Percentiles rank a stretch among this genome's conserved stretches.
Evolutionary conservation across 345 rosid species (phyloP).

Genomic region (Camelina sativa): DNA sequence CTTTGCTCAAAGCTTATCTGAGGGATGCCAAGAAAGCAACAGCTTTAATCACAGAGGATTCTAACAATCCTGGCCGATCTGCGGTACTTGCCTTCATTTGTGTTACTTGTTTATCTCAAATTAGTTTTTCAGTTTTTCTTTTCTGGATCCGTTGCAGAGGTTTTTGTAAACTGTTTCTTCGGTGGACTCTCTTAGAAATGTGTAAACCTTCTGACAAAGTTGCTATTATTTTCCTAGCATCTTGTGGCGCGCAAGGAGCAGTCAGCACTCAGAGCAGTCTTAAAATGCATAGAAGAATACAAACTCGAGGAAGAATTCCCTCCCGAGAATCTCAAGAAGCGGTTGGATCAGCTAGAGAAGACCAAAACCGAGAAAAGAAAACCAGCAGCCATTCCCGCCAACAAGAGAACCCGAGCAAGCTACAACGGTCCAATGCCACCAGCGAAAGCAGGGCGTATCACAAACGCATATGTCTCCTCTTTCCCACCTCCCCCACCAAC

Average conservation of each 20-base stretch:
- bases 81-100: conserved; percentile 52
- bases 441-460: conserved; percentile 91
- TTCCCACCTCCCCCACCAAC: conserved; percentile 69
- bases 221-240: conserved; percentile 49
- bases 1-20: conserved; percentile 75
- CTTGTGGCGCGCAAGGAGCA: conserved; percentile 87
- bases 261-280: conserved; percentile 80
- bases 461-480: conserved; percentile 88
- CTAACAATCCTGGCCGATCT: conserved; percentile 75
- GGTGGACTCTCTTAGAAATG: background rate
- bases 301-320: conserved; percentile 75
- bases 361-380: conserved; percentile 81
- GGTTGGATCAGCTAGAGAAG: conserved; percentile 91
- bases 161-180: background rate
- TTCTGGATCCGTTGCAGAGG: background rate
- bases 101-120: background rate
- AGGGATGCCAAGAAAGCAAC: conserved; percentile 93
- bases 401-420: conserved; percentile 83
- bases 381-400: conserved; percentile 72
- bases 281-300: conserved; percentile 95
- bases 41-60: conserved; percentile 69
- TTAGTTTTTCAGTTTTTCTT: background rate
- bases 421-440: conserved; percentile 96
- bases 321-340: conserved; percentile 87
- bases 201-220: background rate